Base-by-base conservation (phyloP, 805 yeast species). In the Wickerhamiella cacticola region DNA sequence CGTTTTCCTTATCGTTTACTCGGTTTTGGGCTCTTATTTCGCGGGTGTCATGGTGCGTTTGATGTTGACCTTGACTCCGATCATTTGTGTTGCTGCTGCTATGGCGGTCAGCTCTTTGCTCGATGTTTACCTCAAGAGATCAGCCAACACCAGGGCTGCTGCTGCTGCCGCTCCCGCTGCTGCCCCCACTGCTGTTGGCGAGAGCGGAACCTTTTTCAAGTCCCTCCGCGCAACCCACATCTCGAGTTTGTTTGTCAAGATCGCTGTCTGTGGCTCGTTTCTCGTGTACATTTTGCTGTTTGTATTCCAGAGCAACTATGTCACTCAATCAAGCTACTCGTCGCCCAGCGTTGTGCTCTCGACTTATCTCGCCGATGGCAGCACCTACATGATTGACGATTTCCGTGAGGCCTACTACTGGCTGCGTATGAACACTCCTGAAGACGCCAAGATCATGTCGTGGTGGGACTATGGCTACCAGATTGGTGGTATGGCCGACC, bases 391-490 rank as follows among this genome's bases (percentile, higher is more conserved):
- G 55, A 92, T 92, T 60, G 99, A 92, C 65, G 99, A 92, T 66
- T 92, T 81, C 72, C 79, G 99, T 68, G 99, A 92, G 71, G 98
- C 97, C 9, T 92, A 92, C 70, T 92, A 89, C 65, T 92, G 98
- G 98, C 72, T 92, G 58, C 79, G 98, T 61, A 88, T 89, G 95
- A 92, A 92, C 69, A 92, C 98, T 0, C 79, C 83, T 2, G 96
- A 92, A 63, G 97, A 92, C 63, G 83, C 96, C 29, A 88, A 84
- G 65, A 82, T 92, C 52, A 86, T 94, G 82, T 81, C 96, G 9
- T 92, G 99, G 98, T 92, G 99, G 99, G 98, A 94, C 71, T 94
- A 94, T 62, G 99, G 99, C 48, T 92, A 92, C 67, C 99, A 92
- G 71, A 92, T 92, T 60, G 98, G 98, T 58, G 99, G 99, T 53